Evolutionary conservation across 208 protist species (phyloP).

Genomic region (Phytomonas francai): DNA sequence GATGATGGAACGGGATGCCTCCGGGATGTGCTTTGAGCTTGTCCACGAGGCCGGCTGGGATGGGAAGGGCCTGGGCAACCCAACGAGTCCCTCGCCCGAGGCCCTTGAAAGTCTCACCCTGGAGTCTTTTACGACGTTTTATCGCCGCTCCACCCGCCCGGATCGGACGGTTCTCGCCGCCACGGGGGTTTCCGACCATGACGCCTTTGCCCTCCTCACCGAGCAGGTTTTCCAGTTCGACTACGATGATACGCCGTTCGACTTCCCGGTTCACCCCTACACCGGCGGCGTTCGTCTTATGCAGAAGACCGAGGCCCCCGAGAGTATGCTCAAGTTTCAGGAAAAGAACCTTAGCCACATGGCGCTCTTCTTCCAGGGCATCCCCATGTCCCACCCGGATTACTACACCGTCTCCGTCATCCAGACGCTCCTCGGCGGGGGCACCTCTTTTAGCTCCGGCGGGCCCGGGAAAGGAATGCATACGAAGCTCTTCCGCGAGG

Average conservation of each 20-base stretch:
- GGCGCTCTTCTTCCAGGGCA: slow-evolving; percentile 76
- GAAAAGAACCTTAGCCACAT: slow-evolving; percentile 89
- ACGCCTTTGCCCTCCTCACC: slow-evolving; percentile 47
- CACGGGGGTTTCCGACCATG: slow-evolving; percentile 72
- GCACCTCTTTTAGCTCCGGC: slow-evolving; percentile 86
- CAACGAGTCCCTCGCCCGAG: slow-evolving; percentile 38
- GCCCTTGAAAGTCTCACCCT: slow-evolving; percentile 54
- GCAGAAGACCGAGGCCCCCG: slow-evolving; percentile 79
- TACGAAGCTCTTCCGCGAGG: slow-evolving; percentile 87
- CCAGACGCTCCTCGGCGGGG: slow-evolving; percentile 83
- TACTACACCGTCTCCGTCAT: slow-evolving; percentile 87
- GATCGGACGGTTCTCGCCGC: slow-evolving; percentile 74
- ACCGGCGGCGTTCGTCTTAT: slow-evolving; percentile 62
- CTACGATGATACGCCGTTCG: slow-evolving; percentile 2
- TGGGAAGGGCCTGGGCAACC: slow-evolving; percentile 66
- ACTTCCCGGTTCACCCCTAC: slow-evolving; percentile 34
- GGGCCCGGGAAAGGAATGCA: slow-evolving; percentile 92
- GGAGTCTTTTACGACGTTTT: slow-evolving; percentile 57
- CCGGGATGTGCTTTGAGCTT: slow-evolving; percentile 80
- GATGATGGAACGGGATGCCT: slow-evolving; percentile 54
- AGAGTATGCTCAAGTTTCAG: slow-evolving; percentile 88
- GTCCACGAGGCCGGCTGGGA: slow-evolving; percentile 86
- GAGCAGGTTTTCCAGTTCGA: slow-evolving; percentile 61
- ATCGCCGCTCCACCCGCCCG: slow-evolving; percentile 48
- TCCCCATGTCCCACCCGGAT: slow-evolving; percentile 76